Base-by-base conservation (phyloP, 2,329 filamentous ascomycete genomes). In the Fusarium sp. region DNA sequence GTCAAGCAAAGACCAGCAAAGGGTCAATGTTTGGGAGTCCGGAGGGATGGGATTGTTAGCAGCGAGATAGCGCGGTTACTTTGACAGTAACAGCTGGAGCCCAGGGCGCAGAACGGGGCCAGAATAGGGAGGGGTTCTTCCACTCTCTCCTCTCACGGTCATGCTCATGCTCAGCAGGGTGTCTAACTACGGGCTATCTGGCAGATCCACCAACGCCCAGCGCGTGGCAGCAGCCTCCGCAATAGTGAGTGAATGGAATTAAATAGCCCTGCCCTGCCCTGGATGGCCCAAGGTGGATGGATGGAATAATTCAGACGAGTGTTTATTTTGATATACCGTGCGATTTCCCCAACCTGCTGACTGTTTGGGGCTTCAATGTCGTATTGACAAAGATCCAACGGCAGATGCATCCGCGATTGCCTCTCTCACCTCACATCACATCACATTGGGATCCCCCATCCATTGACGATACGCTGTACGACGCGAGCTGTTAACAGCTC, bases 171-270 rank as follows among this genome's bases (percentile, higher is more conserved):
- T 31, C 28, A 31, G 10, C 28, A 31, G 28, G 28, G 28, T 31
- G 28, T 31, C 28, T 31, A 13, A 24, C 22, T 24, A 24, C 28
- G 28, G 28, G 43, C 48, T 33, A 42, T 31, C 42, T 45, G 48
- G 45, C 48, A 65, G 33, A 49, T 66, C 66, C 66, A 69, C 65
- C 59, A 49, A 44, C 64, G 52, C 51, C 61, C 44, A 63, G 63
- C 66, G 48, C 48, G 48, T 68, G 63, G 66, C 60, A 56, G 56
- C 39, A 63, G 62, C 57, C 63, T 66, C 64, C 62, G 62, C 55
- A 67, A 54, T 59, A 58, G 31, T 34, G 53, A 33, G 54, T 52
- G 38, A 63, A 56, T 56, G 58, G 58, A 44, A 58, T 62, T 54
- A 61, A 68, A 58, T 50, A 63, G 46, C 64, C 31, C 66, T 60